Conservation (phyloP, 768 basidiomycete species). For the Psilocybe tampanensis region DNA sequence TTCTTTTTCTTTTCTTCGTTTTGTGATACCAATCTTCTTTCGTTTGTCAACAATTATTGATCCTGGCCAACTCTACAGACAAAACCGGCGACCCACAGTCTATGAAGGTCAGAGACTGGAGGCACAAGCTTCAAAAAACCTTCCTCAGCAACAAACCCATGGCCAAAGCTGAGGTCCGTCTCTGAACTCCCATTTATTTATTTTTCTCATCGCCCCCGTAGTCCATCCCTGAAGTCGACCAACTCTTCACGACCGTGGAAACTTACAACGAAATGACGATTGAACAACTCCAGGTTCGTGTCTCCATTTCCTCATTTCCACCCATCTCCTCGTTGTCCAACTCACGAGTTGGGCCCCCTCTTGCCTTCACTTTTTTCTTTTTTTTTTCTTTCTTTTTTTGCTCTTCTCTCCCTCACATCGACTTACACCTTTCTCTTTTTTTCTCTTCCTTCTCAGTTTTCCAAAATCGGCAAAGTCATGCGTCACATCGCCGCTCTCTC, state of each 20-base stretch:
- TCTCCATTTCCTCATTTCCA: neutral
- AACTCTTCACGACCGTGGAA: constrained; percentile 77
- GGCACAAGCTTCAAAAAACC: constrained; percentile 89
- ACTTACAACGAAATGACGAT: constrained; percentile 77
- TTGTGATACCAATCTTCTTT: no score
- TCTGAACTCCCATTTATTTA: neutral
- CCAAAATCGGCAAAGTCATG: constrained; percentile 88
- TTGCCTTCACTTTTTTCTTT: no score
- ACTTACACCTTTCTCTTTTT: neutral
- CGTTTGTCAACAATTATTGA: neutral
- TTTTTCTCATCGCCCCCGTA: constrained; percentile 27
- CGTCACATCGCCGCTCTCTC: constrained; percentile 72
- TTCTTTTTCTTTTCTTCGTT: no score
- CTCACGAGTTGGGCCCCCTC: no score
- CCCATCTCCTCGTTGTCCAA: neutral
- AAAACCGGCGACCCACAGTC: constrained; percentile 72
- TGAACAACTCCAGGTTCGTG: constrained; percentile 58
- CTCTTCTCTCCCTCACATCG: neutral
- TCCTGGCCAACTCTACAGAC: constrained; percentile 18
- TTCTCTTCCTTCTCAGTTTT: constrained; percentile 48
- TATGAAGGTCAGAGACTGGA: constrained; percentile 81
- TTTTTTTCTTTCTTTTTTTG: neutral
- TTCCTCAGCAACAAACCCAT: constrained; percentile 68
- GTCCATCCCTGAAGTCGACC: constrained; percentile 79
- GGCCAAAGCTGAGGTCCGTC: constrained; percentile 66